Conservation (phyloP, 176 grass and related monocot species). For the Juncus inflexus region DNA sequence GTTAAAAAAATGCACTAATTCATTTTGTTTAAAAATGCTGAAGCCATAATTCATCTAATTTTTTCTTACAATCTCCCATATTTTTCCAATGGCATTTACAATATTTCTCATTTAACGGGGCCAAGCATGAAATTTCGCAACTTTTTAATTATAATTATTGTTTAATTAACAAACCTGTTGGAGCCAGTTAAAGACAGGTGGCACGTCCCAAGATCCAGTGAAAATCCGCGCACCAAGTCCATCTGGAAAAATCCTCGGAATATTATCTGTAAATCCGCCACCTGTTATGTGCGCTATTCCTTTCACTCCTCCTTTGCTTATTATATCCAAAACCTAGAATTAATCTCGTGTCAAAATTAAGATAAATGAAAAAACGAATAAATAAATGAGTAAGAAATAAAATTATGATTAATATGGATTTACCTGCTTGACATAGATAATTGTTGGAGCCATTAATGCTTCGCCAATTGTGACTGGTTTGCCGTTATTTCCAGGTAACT, state of each 20-base stretch:
- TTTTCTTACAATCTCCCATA: no score
- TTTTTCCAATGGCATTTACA: no score
- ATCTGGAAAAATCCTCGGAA: constrained; percentile 66
- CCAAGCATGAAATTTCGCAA: not conserved
- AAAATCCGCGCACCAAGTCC: constrained; percentile 64
- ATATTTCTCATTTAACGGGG: no score
- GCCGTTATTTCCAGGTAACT: constrained; percentile 57
- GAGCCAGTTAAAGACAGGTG: constrained; percentile 64
- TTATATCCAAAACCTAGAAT: constrained; percentile 66
- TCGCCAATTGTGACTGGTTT: constrained; percentile 61
- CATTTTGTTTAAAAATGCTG: no score
- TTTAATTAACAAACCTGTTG: constrained; percentile 44
- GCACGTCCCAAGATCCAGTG: constrained; percentile 62
- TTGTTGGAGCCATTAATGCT: constrained; percentile 92
- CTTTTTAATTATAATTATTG: not conserved
- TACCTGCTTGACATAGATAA: constrained; percentile 95
- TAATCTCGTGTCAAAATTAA: not conserved
- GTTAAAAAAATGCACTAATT: no score
- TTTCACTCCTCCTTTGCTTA: constrained; percentile 75
- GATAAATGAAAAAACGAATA: not conserved
- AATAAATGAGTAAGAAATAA: not conserved
- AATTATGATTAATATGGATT: no score
- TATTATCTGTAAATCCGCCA: constrained; percentile 91
- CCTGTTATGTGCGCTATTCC: constrained; percentile 92
- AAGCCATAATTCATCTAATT: no score